A percentile compares a stretch with the other conserved stretches of the same genome.
Evolutionary conservation across 305 asterid genomes (phyloP).

Genomic region (Solanum hybrid): DNA sequence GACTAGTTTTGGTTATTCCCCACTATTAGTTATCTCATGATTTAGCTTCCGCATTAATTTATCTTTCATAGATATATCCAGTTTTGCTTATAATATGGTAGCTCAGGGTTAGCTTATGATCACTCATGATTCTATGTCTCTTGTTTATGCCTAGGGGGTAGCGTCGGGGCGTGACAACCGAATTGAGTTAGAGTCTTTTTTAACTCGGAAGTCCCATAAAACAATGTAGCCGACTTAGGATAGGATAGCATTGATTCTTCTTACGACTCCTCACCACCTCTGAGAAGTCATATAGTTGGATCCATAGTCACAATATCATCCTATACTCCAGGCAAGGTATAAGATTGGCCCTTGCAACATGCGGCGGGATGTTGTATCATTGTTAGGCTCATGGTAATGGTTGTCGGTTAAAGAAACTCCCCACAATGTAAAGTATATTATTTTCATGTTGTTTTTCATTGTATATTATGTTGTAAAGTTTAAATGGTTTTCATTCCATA

Average conservation of each 20-base stretch:
- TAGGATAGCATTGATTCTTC: not conserved
- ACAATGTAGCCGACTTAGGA: not conserved
- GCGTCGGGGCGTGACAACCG: too few relatives aligned
- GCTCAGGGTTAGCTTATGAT: too few relatives aligned
- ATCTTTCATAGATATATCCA: too few relatives aligned
- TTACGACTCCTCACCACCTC: not conserved
- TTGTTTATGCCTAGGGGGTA: too few relatives aligned
- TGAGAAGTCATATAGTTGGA: not conserved
- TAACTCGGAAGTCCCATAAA: not conserved
- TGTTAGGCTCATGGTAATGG: not conserved
- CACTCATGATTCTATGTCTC: too few relatives aligned
- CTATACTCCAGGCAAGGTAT: not conserved
- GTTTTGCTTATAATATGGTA: too few relatives aligned
- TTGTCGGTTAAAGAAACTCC: not conserved
- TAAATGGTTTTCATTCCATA: not conserved
- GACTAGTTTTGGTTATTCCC: too few relatives aligned
- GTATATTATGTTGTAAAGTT: too few relatives aligned
- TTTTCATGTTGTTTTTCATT: not conserved
- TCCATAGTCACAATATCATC: not conserved
- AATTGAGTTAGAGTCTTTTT: not conserved
- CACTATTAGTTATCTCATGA: too few relatives aligned
- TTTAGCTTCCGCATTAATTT: too few relatives aligned
- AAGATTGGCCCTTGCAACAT: not conserved
- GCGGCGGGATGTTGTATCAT: not conserved
- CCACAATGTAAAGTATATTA: not conserved